A percentile compares a stretch with the other conserved stretches of the same genome.
phyloP scores from a whole-genome alignment of 257 asterid genomes.

The Eucommia ulmoides region DNA sequence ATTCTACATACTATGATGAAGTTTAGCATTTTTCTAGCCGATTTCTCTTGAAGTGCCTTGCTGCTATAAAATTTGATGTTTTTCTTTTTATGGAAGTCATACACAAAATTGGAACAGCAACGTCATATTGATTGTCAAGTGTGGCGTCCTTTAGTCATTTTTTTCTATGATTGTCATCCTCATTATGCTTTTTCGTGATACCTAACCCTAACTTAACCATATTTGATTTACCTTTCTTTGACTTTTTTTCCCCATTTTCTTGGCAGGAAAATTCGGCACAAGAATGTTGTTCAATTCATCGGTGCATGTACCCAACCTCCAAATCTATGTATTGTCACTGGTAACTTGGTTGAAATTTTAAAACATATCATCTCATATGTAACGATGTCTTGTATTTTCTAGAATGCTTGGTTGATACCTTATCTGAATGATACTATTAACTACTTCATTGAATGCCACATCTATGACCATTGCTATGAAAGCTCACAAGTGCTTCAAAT shows the following conservation, averaged over 20 bases:
- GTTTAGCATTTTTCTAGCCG: not conserved
- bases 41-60: not conserved
- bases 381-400: not conserved
- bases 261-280: slow-evolving; percentile 34
- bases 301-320: slow-evolving; percentile 45
- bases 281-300: slow-evolving; percentile 39
- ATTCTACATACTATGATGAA: too few species aligned
- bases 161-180: too few species aligned
- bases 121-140: too few species aligned
- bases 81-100: too few species aligned
- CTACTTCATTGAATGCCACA: not conserved
- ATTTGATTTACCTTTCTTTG: not conserved
- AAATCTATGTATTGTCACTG: slow-evolving; percentile 37
- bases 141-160: too few species aligned
- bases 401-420: not conserved
- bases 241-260: not conserved
- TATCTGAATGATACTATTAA: too few species aligned
- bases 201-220: not conserved
- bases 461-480: not conserved
- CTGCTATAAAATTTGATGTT: not conserved
- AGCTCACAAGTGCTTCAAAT: not conserved
- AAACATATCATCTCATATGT: not conserved
- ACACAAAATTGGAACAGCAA: too few species aligned
- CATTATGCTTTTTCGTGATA: not conserved
- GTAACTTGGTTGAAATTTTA: slow-evolving; percentile 8